Evolutionary conservation across 2,329 filamentous ascomycete species (phyloP).

Genomic region (Helotiales sp.): DNA sequence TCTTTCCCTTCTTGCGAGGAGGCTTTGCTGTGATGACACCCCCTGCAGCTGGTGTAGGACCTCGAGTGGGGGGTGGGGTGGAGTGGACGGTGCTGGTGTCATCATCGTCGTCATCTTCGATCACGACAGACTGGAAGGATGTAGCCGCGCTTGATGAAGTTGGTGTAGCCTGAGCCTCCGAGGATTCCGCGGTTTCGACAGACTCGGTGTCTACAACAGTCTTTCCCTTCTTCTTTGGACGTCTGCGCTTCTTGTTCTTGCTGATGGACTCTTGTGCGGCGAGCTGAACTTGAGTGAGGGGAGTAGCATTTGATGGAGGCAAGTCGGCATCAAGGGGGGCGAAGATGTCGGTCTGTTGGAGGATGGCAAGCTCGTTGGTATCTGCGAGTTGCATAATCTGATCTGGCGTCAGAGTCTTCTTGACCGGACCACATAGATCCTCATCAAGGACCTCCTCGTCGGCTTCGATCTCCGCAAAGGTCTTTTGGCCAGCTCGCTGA

Average conservation of each 20-base stretch:
- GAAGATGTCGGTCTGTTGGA: not conserved
- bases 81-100: not conserved
- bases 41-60: not conserved
- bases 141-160: not conserved
- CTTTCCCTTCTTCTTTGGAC: not conserved
- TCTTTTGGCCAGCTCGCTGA: not conserved
- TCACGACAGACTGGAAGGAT: not conserved
- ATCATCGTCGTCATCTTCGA: not conserved
- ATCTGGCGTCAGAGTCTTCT: not conserved
- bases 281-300: not conserved
- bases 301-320: not conserved
- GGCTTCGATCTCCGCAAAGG: not conserved
- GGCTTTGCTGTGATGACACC: not conserved
- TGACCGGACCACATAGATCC: not conserved
- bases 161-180: not conserved
- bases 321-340: not conserved
- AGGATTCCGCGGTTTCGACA: not conserved
- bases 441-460: not conserved
- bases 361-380: not conserved
- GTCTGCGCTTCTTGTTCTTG: slow-evolving; percentile 3
- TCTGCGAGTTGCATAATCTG: not conserved
- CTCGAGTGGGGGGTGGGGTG: not conserved
- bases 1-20: not conserved
- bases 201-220: not conserved
- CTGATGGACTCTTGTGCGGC: not conserved